Conservation (phyloP, 257 asterid species). For the Echium plantagineum region DNA sequence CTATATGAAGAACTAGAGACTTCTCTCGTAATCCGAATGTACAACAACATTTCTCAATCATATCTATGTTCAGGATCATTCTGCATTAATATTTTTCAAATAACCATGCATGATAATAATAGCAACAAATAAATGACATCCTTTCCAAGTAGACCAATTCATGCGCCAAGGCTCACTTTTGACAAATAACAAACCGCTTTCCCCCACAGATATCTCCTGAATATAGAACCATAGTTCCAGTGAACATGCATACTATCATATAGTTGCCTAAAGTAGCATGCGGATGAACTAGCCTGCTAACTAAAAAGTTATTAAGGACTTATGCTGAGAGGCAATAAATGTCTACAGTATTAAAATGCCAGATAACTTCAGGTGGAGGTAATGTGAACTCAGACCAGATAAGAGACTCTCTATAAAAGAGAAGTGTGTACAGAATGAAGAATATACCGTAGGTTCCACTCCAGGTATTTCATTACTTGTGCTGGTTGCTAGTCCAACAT, state of each 20-base stretch:
- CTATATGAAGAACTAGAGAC: neutral
- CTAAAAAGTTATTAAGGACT: neutral
- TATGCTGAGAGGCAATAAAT: neutral
- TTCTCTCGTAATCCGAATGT: neutral
- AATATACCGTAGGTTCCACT: conserved; percentile 69
- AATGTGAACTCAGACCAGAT: neutral
- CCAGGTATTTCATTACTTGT: conserved; percentile 70
- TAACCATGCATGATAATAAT: neutral
- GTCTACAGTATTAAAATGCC: too few species aligned
- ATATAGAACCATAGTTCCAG: too few species aligned
- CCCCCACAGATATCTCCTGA: too few species aligned
- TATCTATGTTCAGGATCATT: neutral
- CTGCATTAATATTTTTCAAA: too few species aligned
- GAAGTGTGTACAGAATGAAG: conserved; percentile 13
- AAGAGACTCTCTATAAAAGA: conserved; percentile 9
- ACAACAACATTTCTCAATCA: neutral
- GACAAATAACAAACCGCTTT: too few species aligned
- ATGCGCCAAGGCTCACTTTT: too few species aligned
- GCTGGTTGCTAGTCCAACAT: conserved; percentile 38
- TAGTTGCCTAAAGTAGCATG: neutral
- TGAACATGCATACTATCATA: too few species aligned
- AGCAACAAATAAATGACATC: too few species aligned
- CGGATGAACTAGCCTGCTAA: neutral
- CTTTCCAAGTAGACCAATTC: too few species aligned
- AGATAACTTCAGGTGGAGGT: too few species aligned